Base-by-base conservation (phyloP, 495 filamentous ascomycete genomes). In the Neurospora sp. region DNA sequence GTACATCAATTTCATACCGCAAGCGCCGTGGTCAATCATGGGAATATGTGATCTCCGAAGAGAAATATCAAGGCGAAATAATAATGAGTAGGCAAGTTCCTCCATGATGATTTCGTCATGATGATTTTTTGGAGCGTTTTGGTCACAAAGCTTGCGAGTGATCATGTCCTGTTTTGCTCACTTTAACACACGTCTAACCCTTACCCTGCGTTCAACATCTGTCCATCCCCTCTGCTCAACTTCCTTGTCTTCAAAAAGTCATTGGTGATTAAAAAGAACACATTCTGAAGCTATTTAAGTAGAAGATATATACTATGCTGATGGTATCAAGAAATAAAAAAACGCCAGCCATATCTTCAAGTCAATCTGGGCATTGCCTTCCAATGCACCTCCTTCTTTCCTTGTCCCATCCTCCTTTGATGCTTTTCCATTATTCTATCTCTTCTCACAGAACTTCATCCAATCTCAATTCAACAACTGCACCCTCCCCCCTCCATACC, bases 381-480 rank as follows among this genome's bases (percentile, higher is more conserved):
- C 5, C 5, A 3, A 62, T 31, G 48, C 48, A 16, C 20, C 48
- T 4, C 23, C 11, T 2, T 12, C 46, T 12, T 23, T n/a, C 8
- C 18, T 54, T 54, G 10, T 23, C 10, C 46, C 9, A 27, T 23
- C n/a, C 20, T 23, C n/a, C 20, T 27, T 54, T 23, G 20, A 23
- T 54, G n/a, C 46, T 23, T 54, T 46, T 8, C 18, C 46, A 27
- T 27, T 4, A 10, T 11, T 54, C n/a, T 1, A 48, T 18, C 44
- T 20, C n/a, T 27, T 7, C 48, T 59, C 48, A 5, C 20, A 6
- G 18, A n/a, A n/a, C 16, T n/a, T 46, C 42, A n/a, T 46, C 18
- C 42, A 46, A 14, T 14, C 40, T 72, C 41, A 72, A 44, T 37
- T 42, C 42, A 75, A 44, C 37, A 72, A 70, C 71, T 39, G 41